Evolutionary conservation across 176 grass and related monocot genomes (phyloP).

Genomic region (Alloteropsis semialata): DNA sequence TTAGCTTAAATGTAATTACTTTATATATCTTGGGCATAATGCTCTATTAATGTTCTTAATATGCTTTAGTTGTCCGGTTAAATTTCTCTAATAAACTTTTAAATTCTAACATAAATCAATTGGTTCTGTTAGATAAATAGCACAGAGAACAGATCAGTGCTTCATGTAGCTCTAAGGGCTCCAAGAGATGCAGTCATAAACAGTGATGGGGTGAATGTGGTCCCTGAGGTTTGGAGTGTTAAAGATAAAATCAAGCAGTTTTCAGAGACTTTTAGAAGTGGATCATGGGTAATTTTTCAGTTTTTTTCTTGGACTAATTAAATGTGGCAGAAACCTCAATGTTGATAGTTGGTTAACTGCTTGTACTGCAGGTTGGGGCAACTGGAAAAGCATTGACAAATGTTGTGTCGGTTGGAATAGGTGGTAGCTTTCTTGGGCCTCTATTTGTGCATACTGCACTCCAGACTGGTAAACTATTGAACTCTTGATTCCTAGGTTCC

Average conservation of each 20-base stretch:
- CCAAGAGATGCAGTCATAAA: conserved; percentile 70
- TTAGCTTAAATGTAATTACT: neutral
- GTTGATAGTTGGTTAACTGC: neutral
- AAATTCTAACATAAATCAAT: conserved; percentile 11
- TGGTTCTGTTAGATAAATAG: conserved; percentile 73
- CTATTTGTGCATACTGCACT: conserved; percentile 90
- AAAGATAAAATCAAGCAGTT: conserved; percentile 97
- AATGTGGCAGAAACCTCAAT: neutral
- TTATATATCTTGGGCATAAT: neutral
- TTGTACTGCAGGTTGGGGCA: conserved; percentile 65
- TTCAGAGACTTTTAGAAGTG: conserved; percentile 80
- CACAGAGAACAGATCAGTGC: conserved; percentile 88
- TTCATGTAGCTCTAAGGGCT: conserved; percentile 83
- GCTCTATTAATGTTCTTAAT: neutral
- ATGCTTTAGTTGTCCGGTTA: neutral
- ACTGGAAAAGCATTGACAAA: conserved; percentile 82
- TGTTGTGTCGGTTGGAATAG: too few relatives aligned
- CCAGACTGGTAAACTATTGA: conserved; percentile 59
- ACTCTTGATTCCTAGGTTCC: neutral
- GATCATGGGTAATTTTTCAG: conserved; percentile 69
- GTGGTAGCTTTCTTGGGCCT: conserved; percentile 95
- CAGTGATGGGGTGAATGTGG: too few relatives aligned
- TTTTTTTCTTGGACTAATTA: too few relatives aligned
- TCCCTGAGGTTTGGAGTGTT: conserved; percentile 85
- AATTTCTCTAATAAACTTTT: neutral